Conservation (phyloP, 495 filamentous ascomycete genomes). For the Chaetomium cochliodes region DNA sequence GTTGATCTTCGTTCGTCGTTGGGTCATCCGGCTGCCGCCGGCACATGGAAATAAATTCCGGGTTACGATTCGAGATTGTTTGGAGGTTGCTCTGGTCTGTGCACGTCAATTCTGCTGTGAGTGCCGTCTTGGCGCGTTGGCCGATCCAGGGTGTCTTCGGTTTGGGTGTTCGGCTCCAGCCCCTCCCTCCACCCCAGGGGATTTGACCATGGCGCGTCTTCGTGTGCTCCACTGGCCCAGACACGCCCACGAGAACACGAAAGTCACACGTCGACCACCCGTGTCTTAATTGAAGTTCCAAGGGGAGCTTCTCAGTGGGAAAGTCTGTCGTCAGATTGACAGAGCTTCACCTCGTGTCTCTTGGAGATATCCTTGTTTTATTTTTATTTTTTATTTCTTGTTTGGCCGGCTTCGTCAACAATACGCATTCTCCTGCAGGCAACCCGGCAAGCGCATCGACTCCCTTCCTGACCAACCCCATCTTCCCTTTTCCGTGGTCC, state of each 20-base stretch:
- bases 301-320: slow-evolving; percentile 12
- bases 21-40: neutral
- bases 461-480: slow-evolving; percentile 10
- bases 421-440: slow-evolving; percentile 21
- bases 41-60: too few relatives aligned
- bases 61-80: too few relatives aligned
- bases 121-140: neutral
- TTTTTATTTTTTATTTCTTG: neutral
- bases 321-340: neutral
- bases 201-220: slow-evolving; percentile 20
- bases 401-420: slow-evolving; percentile 2
- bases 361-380: neutral
- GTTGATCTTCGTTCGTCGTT: neutral
- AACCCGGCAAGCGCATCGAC: slow-evolving; percentile 27
- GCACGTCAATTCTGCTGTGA: too few relatives aligned
- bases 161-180: neutral
- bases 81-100: too few relatives aligned
- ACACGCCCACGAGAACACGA: slow-evolving; percentile 35
- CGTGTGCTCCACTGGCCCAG: slow-evolving; percentile 15
- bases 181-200: slow-evolving; percentile 7
- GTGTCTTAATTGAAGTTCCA: slow-evolving; percentile 34
- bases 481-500: slow-evolving; percentile 20
- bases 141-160: too few relatives aligned
- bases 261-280: slow-evolving; percentile 33
- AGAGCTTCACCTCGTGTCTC: too few relatives aligned